These are phyloP conservation scores for Trichoderma sp. DNA, from an alignment of 2,329 filamentous ascomycete species.

Conservation along the genomic window DNA sequence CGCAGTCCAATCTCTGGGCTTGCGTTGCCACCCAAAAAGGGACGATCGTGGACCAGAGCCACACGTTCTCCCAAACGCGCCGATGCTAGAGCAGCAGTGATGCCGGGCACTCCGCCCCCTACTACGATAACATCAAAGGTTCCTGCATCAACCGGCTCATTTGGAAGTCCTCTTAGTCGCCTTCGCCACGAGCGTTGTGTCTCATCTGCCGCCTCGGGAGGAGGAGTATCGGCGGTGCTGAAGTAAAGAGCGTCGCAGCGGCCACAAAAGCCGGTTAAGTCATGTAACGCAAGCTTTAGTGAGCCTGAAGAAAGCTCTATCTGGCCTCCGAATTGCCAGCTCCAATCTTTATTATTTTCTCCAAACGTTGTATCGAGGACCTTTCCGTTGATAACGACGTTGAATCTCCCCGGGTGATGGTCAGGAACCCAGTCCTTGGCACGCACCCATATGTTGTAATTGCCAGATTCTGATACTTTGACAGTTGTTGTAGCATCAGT, in stretches of 20 bases:
- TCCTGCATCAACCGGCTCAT: background rate
- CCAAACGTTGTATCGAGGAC: background rate
- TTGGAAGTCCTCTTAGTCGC: background rate
- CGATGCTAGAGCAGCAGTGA: background rate
- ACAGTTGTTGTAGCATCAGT: background rate
- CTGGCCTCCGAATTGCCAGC: background rate
- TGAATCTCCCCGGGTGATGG: background rate
- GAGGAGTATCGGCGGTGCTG: background rate
- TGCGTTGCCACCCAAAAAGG: slow-evolving; percentile 2
- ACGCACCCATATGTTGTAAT: background rate
- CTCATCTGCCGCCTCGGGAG: background rate
- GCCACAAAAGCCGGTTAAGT: background rate
- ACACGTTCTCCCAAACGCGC: slow-evolving; percentile 2
- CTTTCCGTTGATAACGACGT: background rate
- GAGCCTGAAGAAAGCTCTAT: background rate
- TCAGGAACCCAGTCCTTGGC: slow-evolving; percentile 7
- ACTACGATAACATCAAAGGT: slow-evolving; percentile 3
- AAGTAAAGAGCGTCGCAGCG: slow-evolving; percentile 2
- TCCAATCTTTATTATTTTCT: background rate
- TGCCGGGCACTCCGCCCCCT: background rate
- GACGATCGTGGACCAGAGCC: background rate
- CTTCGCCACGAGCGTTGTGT: background rate
- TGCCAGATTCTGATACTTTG: background rate
- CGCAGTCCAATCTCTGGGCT: slow-evolving; percentile 8
- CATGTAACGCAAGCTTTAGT: background rate